Conservation (phyloP, 2,329 filamentous ascomycete genomes). For the Teratosphaeria pseudoeucalypti region DNA sequence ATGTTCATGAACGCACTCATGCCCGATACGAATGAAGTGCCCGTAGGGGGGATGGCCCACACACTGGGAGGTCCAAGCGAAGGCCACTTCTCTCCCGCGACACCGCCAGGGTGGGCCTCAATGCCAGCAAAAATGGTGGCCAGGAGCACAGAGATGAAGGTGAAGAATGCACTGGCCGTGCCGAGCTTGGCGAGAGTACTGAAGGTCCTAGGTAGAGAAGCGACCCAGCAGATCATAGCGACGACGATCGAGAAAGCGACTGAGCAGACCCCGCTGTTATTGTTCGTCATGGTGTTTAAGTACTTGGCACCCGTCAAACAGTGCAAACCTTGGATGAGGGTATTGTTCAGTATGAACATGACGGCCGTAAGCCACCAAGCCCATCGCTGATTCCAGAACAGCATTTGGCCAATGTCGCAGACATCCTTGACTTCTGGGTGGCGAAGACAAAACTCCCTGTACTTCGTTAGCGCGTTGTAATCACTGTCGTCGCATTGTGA, state of each 20-base stretch:
- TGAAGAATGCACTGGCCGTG: conserved; percentile 72
- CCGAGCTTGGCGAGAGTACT: conserved; percentile 68
- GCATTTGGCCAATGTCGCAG: conserved; percentile 89
- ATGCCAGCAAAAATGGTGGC: conserved; percentile 74
- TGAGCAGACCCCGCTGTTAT: conserved; percentile 58
- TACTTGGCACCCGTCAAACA: conserved; percentile 78
- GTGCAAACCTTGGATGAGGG: conserved; percentile 74
- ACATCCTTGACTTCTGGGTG: conserved; percentile 88
- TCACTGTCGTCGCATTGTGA: background rate
- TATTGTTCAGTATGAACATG: conserved; percentile 93
- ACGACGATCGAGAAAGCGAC: conserved; percentile 69
- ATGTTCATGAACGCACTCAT: conserved; percentile 92
- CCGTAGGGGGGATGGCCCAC: conserved; percentile 53
- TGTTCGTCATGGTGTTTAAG: conserved; percentile 68
- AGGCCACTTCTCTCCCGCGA: conserved; percentile 27
- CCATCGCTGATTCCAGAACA: conserved; percentile 77
- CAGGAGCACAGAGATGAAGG: conserved; percentile 77
- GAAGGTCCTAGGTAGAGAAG: conserved; percentile 79
- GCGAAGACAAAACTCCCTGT: conserved; percentile 78
- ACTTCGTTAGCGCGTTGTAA: conserved; percentile 20
- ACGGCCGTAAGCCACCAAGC: conserved; percentile 56
- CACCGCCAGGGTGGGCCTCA: conserved; percentile 62
- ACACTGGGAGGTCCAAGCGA: conserved; percentile 53
- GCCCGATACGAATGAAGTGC: conserved; percentile 70
- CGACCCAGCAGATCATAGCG: conserved; percentile 63